Evolutionary conservation across 208 protist species (phyloP).

Genomic region (Acanthamoeba healyi): DNA sequence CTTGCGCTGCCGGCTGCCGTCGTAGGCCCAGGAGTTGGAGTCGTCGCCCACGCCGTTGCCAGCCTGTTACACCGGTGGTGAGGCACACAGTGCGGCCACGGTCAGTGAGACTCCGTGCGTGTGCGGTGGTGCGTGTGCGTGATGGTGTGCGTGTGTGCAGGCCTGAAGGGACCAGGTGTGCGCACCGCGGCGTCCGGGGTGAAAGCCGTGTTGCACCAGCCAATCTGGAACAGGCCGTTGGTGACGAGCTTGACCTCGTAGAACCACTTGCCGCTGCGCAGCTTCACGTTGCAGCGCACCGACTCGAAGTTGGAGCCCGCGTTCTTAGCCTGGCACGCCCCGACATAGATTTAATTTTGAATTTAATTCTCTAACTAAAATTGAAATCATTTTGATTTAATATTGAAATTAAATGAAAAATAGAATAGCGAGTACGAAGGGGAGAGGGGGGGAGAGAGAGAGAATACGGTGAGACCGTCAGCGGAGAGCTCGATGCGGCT

Average conservation of each 20-base stretch:
- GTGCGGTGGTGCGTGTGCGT: too few species aligned
- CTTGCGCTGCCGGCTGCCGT: slow-evolving; percentile 46
- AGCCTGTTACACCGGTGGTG: neutral
- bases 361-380: neutral
- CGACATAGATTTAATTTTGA: neutral
- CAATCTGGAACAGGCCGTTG: slow-evolving; percentile 49
- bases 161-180: neutral
- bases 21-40: slow-evolving; percentile 52
- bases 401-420: neutral
- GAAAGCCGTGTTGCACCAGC: slow-evolving; percentile 49
- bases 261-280: slow-evolving; percentile 55
- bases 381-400: neutral
- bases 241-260: slow-evolving; percentile 49
- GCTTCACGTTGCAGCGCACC: neutral
- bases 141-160: neutral
- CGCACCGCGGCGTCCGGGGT: neutral
- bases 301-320: slow-evolving; percentile 31
- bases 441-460: too few species aligned
- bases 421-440: too few species aligned
- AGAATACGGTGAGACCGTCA: slow-evolving; percentile 14
- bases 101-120: too few species aligned
- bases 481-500: neutral
- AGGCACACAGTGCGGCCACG: too few species aligned
- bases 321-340: neutral
- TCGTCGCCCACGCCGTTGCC: slow-evolving; percentile 63